A percentile compares a stretch with the other conserved stretches of the same genome.
Evolutionary conservation across 2,329 filamentous ascomycete species (phyloP).

Genomic region (Bipolaris zeicola): DNA sequence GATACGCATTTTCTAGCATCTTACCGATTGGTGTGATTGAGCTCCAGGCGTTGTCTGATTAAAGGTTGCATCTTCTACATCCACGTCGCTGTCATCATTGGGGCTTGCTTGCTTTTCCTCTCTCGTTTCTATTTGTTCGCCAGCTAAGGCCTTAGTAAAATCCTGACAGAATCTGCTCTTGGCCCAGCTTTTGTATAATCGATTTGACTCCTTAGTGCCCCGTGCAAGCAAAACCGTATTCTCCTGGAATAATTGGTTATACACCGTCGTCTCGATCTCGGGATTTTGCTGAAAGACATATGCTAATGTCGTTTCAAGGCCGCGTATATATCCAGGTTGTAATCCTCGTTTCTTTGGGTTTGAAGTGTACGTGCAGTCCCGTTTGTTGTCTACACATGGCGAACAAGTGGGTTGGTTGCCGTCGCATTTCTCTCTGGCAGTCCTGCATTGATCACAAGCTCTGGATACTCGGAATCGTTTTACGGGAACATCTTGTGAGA

Average conservation of each 20-base stretch:
- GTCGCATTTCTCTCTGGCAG: slow-evolving; percentile 73
- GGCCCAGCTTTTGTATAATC: slow-evolving; percentile 66
- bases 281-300: slow-evolving; percentile 53
- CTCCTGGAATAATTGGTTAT: slow-evolving; percentile 57
- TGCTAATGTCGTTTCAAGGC: slow-evolving; percentile 69
- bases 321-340: slow-evolving; percentile 59
- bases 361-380: slow-evolving; percentile 72
- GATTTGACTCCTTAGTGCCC: slow-evolving; percentile 58
- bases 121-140: slow-evolving; percentile 27
- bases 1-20: background rate
- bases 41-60: slow-evolving; percentile 8
- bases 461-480: slow-evolving; percentile 68
- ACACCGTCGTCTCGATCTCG: slow-evolving; percentile 63
- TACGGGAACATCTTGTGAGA: slow-evolving; percentile 23
- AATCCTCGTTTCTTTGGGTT: slow-evolving; percentile 77
- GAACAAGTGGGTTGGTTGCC: slow-evolving; percentile 69
- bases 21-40: slow-evolving; percentile 16
- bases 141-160: slow-evolving; percentile 65
- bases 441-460: slow-evolving; percentile 71
- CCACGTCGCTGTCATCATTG: slow-evolving; percentile 33
- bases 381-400: slow-evolving; percentile 66
- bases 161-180: slow-evolving; percentile 65
- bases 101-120: slow-evolving; percentile 23
- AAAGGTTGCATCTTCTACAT: slow-evolving; percentile 18
- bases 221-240: slow-evolving; percentile 58